These are phyloP conservation scores for Grosmannia penicillata DNA, from an alignment of 2,329 filamentous ascomycete genomes.

Conservation along the genomic window DNA sequence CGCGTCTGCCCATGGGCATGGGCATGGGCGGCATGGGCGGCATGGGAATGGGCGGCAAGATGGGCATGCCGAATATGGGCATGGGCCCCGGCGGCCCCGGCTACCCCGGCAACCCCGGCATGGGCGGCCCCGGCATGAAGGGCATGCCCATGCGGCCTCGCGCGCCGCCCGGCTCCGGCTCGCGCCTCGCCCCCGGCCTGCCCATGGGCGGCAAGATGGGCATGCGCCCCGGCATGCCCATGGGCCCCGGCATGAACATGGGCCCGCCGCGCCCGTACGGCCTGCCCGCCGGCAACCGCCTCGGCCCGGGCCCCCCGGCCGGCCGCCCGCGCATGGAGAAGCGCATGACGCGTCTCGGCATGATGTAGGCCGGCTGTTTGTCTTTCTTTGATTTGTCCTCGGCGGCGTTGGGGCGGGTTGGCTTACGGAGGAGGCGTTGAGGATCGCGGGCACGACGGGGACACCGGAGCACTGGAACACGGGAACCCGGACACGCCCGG, in stretches of 20 bases:
- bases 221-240: not conserved
- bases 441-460: no score
- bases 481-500: no score
- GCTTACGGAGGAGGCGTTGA: no score
- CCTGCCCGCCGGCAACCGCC: slow-evolving; percentile 17
- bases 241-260: not conserved
- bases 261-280: slow-evolving; percentile 15
- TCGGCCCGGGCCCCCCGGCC: slow-evolving; percentile 19
- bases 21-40: no score
- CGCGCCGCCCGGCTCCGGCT: no score
- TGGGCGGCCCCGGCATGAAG: no score
- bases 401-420: not conserved
- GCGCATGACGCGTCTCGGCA: slow-evolving; percentile 44
- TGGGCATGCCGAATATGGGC: not conserved
- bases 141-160: no score
- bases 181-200: no score
- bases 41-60: not conserved
- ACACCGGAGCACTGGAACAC: no score
- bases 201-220: not conserved
- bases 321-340: slow-evolving; percentile 43
- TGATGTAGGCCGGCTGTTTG: slow-evolving; percentile 23
- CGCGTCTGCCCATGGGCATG: not conserved
- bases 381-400: slow-evolving; percentile 1
- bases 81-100: not conserved
- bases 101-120: not conserved